Base-by-base conservation (phyloP, 169 alveolate species). In the Cryptosporidium tyzzeri region DNA sequence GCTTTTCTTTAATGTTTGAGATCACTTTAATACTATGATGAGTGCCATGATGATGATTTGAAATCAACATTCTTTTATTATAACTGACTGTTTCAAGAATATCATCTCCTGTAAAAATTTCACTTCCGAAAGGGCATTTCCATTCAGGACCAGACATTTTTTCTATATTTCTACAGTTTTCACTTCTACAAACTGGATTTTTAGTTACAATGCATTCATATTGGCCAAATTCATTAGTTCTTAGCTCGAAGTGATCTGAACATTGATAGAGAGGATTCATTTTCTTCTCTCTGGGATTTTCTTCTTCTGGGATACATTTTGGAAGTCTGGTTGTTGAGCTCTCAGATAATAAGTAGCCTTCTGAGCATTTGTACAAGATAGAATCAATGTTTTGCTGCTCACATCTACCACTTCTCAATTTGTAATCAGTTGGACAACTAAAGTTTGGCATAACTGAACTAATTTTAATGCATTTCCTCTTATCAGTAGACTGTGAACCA, bases 381-480 rank as follows among this genome's bases (percentile, higher is more conserved):
- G 89, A 48, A 6, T 65, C 75, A 5, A 80, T 80, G 45, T 62
- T 44, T 21, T 65, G 89, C 29, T 62, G 69, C 14, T 61, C 89
- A 45, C 89, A 80, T 48, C 21, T 29, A 18, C 69, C 73, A 33
- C 21, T 65, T 45, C 65, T 65, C n/a, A 61, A 67, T 31, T 80
- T 80, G 55, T 31, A 80, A 16, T 65, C 89, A 21, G 14, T 39
- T 31, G 89, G 89, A 80, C 89, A 80, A 48, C 69, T 45, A 9
- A 62, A 29, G 18, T 21, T 80, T 21, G 89, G 89, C 48, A 39
- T 18, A 10, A 65, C 68, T 61, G 31, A 16, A 44, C 65, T 59
- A 9, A 8, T 26, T 45, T 62, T 65, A 14, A 62, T 48, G 33
- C 89, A 80, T 26, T 67, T 41, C 70, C 44, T 80, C 12, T 39